Base-by-base conservation (phyloP, 306 rosid genomes). In the Rosa persica region DNA sequence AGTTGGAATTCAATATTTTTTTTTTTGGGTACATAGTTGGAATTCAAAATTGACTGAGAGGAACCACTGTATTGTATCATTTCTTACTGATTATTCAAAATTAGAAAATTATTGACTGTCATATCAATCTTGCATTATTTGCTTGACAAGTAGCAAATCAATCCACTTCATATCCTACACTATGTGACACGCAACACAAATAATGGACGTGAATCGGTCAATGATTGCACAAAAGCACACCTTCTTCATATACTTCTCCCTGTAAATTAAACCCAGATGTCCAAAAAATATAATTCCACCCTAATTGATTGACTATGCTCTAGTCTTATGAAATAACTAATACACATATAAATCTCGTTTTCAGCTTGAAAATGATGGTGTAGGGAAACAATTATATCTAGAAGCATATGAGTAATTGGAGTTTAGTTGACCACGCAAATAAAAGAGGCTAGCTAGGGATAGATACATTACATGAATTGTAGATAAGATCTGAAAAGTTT, bases 51-150 rank as follows among this genome's bases (percentile, higher is more conserved):
- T 54, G 12, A 48, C 5, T 15, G 36, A 48, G 20, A 30, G 54
- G 54, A 48, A 48, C 52, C 4, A 48, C 52, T 48, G 13, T 48
- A 48, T 13, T 13, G 52, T 48, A 48, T 30, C 2, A 30, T 30
- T 30, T 48, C 54, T 48, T 13, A 19, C 20, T 30, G 54, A 48
- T 48, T 48, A 48, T 48, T 48, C 61, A 20, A 20, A 23, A 12
- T 22, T 22, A 4, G 7, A 58, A 12, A 57, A 42, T 74, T 42
- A 74, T 74, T 74, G 67, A 6, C 16, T 54, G 5, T 57, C 39
- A 8, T 39, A 22, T 74, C 69, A 12, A 42, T 42, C 54, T 74
- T 60, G 78, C 78, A 75, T 75, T 58, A 75, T 75, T 30, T 75
- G 70, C 69, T 42, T 40, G 69, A 36, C 48, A 6, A 66, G 27